These are phyloP conservation scores for Pistacia integerrima DNA, from an alignment of 345 rosid species.

Conservation along the genomic window DNA sequence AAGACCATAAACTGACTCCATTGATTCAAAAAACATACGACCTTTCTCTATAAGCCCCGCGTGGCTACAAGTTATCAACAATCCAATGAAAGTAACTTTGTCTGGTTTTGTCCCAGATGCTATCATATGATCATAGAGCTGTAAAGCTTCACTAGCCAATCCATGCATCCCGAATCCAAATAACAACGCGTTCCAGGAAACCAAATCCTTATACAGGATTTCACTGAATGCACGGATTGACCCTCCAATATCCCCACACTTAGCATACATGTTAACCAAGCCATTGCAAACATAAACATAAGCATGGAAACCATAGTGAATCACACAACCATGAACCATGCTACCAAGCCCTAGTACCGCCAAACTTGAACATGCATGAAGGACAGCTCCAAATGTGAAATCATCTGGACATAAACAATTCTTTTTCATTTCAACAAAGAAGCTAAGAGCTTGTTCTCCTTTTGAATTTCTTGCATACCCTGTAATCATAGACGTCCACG, in stretches of 20 bases:
- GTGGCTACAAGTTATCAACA: slow-evolving; percentile 80
- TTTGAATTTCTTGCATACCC: slow-evolving; percentile 63
- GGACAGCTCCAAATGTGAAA: slow-evolving; percentile 61
- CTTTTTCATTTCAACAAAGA: slow-evolving; percentile 54
- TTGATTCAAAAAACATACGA: slow-evolving; percentile 39
- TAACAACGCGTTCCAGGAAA: slow-evolving; percentile 76
- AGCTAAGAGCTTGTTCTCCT: slow-evolving; percentile 57
- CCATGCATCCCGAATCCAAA: slow-evolving; percentile 77
- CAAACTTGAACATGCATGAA: slow-evolving; percentile 73
- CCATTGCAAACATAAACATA: slow-evolving; percentile 68
- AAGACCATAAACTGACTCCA: slow-evolving; percentile 47
- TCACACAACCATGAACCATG: slow-evolving; percentile 70
- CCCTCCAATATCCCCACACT: slow-evolving; percentile 61
- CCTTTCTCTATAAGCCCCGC: slow-evolving; percentile 69
- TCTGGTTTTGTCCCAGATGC: slow-evolving; percentile 61
- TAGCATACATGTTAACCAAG: slow-evolving; percentile 77
- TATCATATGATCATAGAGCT: slow-evolving; percentile 56
- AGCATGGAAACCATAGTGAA: slow-evolving; percentile 52
- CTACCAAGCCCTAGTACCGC: slow-evolving; percentile 57
- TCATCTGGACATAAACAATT: slow-evolving; percentile 44
- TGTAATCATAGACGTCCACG: slow-evolving; percentile 78
- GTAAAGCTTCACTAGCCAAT: slow-evolving; percentile 52
- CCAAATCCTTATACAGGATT: slow-evolving; percentile 57
- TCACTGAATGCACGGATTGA: slow-evolving; percentile 56
- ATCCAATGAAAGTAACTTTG: slow-evolving; percentile 71